Conservation (phyloP, 176 grass and related monocot species). For the Cenchrus purpureus region DNA sequence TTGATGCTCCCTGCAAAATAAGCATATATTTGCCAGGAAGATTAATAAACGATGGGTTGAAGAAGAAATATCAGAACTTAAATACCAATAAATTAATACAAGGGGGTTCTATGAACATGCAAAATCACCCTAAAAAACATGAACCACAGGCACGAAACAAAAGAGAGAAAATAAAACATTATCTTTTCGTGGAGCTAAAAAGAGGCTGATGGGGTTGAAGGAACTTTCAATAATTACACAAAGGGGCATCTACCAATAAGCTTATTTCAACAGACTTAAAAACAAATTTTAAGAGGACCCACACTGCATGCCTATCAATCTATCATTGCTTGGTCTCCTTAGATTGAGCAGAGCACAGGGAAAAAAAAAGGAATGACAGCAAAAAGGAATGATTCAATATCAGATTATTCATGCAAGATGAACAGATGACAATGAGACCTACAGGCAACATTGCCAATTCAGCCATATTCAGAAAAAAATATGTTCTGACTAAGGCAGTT, state of each 20-base stretch:
- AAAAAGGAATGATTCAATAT: background rate
- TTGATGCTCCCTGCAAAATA: conserved; percentile 78
- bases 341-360: background rate
- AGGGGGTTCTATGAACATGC: background rate
- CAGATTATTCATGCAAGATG: background rate
- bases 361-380: conserved; percentile 1
- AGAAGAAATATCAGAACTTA: conserved; percentile 34
- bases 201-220: conserved; percentile 13
- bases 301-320: conserved; percentile 9
- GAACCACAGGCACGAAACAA: background rate
- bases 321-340: conserved; percentile 11
- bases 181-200: background rate
- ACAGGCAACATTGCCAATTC: background rate
- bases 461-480: conserved; percentile 8
- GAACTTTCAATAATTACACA: conserved; percentile 3
- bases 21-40: background rate
- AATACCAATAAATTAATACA: background rate
- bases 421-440: background rate
- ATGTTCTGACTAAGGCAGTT: background rate
- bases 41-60: background rate
- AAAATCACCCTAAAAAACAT: background rate
- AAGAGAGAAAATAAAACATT: background rate
- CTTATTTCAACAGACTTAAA: background rate
- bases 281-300: conserved; percentile 12
- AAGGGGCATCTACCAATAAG: conserved; percentile 13